Evolutionary conservation across 257 asterid genomes (phyloP).

Genomic region (Solanum lycopersicoides): DNA sequence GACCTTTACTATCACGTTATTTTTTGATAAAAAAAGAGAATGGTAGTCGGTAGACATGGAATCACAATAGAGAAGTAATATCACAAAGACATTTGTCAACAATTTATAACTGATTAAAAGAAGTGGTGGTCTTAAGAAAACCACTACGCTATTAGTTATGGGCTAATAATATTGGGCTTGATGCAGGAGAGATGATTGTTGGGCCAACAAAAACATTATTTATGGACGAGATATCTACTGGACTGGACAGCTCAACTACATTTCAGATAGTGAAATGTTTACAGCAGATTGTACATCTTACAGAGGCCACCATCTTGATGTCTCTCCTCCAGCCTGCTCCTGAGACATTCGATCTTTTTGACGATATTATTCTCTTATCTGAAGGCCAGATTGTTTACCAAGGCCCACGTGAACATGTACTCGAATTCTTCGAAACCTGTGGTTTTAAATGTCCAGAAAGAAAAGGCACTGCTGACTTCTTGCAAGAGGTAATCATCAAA

Average conservation of each 20-base stretch:
- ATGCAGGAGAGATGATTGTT: conserved; percentile 68
- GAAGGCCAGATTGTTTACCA: conserved; percentile 66
- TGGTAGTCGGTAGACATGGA: no score
- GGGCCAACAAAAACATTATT: conserved; percentile 60
- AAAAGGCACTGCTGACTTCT: conserved; percentile 72
- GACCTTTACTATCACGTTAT: no score
- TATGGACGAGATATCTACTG: conserved; percentile 79
- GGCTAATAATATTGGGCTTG: background rate
- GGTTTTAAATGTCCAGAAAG: conserved; percentile 71
- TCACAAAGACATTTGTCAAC: no score
- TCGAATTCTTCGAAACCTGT: conserved; percentile 46
- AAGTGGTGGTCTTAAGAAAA: no score
- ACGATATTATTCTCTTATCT: conserved; percentile 55
- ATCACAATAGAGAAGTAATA: no score
- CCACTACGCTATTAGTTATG: no score
- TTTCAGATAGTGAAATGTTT: conserved; percentile 59
- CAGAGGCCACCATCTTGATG: conserved; percentile 50
- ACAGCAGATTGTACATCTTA: conserved; percentile 50
- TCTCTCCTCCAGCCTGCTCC: conserved; percentile 84
- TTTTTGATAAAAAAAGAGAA: no score
- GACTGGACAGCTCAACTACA: conserved; percentile 74
- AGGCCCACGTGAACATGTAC: conserved; percentile 52
- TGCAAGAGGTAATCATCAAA: conserved; percentile 54
- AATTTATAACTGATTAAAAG: no score
- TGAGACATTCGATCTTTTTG: conserved; percentile 60